Conservation (phyloP, 2,329 filamentous ascomycete genomes). For the Calonectria pauciramosa region DNA sequence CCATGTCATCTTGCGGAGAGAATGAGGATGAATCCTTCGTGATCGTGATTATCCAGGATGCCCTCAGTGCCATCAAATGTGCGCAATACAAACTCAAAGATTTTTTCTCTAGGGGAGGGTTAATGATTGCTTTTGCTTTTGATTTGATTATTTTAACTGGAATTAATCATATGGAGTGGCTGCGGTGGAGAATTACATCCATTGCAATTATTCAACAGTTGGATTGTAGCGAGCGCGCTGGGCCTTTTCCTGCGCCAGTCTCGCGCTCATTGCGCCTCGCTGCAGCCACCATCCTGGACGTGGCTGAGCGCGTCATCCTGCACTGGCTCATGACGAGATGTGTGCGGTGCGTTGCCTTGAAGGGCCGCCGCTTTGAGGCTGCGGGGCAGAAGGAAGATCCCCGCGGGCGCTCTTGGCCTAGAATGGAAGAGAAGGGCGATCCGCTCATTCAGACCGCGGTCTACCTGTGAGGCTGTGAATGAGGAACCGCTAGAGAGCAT, state of each 20-base stretch:
- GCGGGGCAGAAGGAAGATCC: neutral
- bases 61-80: neutral
- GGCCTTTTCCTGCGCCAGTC: neutral
- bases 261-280: conserved; percentile 14
- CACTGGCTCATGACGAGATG: neutral
- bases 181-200: neutral
- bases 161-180: neutral
- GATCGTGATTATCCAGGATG: neutral
- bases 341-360: neutral
- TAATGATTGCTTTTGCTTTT: neutral
- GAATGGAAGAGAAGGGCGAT: neutral
- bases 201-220: neutral
- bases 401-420: neutral
- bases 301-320: conserved; percentile 8
- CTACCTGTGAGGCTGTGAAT: neutral
- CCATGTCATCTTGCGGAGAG: neutral
- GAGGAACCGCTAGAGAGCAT: neutral
- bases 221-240: neutral
- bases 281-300: conserved; percentile 6
- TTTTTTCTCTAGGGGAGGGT: too few species aligned
- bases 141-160: neutral
- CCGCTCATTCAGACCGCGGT: neutral
- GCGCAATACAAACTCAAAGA: too few species aligned
- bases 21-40: neutral
- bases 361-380: neutral